Percentiles rank a stretch among this genome's conserved stretches.
These are phyloP conservation scores for Pythium grandisporangium DNA, from an alignment of 352 stramenopile genomes.

Conservation along the genomic window DNA sequence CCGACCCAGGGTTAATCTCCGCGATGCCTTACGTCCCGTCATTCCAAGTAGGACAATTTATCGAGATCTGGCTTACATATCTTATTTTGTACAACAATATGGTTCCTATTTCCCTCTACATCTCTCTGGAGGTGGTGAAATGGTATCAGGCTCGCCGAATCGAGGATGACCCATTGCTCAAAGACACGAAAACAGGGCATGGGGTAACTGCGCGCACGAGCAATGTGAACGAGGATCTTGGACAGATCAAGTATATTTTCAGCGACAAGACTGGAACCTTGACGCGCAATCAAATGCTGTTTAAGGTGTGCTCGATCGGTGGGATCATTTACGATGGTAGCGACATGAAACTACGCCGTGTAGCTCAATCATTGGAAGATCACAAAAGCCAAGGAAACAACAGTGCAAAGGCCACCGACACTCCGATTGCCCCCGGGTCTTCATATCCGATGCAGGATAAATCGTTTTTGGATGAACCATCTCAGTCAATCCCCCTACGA, in stretches of 20 bases:
- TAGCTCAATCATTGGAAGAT: conserved; percentile 18
- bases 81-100: conserved; percentile 87
- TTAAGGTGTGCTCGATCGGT: conserved; percentile 89
- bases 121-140: conserved; percentile 95
- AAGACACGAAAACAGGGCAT: conserved; percentile 30
- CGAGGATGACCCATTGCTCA: conserved; percentile 72
- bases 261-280: conserved; percentile 99
- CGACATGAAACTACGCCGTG: conserved; percentile 37
- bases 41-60: conserved; percentile 25
- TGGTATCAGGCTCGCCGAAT: conserved; percentile 93
- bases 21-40: conserved; percentile 22
- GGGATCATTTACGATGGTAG: conserved; percentile 85
- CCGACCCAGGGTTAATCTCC: conserved; percentile 5
- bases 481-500: too few species aligned
- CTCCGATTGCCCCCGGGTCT: too few species aligned
- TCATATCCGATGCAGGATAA: conserved; percentile 6
- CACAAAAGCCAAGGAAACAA: too few species aligned
- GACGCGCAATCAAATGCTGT: conserved; percentile 99
- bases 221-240: conserved; percentile 93
- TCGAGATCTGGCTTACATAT: conserved; percentile 69
- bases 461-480: too few species aligned
- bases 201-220: conserved; percentile 86
- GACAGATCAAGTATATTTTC: conserved; percentile 99
- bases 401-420: too few species aligned
- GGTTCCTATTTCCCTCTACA: conserved; percentile 97